Evolutionary conservation across 805 yeast species (phyloP).

Genomic region (Scheffersomyces lignosus): DNA sequence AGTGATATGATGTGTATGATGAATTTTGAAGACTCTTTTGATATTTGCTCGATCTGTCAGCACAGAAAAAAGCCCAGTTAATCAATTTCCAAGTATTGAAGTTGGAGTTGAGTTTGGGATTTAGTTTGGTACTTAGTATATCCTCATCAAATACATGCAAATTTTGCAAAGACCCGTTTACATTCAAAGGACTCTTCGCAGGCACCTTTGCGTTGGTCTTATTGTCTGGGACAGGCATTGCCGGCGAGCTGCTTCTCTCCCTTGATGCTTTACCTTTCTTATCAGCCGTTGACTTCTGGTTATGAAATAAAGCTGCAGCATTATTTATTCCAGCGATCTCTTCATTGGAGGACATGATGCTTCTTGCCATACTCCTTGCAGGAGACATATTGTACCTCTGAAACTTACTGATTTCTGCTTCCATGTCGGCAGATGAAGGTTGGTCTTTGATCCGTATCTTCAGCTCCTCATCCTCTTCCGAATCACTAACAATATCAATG

Average conservation of each 20-base stretch:
- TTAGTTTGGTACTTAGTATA: constrained; percentile 22
- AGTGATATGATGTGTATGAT: constrained; percentile 18
- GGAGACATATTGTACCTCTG: constrained; percentile 12
- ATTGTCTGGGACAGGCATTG: too few relatives aligned
- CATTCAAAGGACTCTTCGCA: neutral
- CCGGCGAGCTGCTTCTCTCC: too few relatives aligned
- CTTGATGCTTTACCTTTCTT: too few relatives aligned
- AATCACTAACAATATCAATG: too few relatives aligned
- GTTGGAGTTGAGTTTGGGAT: constrained; percentile 15
- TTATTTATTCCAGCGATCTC: neutral
- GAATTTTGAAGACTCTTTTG: constrained; percentile 19
- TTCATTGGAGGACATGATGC: neutral
- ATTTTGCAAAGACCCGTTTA: constrained; percentile 4
- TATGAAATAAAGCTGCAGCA: neutral
- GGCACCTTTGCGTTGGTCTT: neutral
- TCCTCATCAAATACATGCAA: constrained; percentile 34
- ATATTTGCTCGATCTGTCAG: constrained; percentile 23
- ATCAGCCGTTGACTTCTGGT: too few relatives aligned
- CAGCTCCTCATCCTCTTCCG: constrained; percentile 17
- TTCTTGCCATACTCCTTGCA: neutral
- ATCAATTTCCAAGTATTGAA: constrained; percentile 32
- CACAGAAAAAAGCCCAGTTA: constrained; percentile 39
- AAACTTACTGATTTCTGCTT: constrained; percentile 18
- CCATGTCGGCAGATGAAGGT: constrained; percentile 12
- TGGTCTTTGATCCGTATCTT: too few relatives aligned